Base-by-base conservation (phyloP, 768 basidiomycete species). In the Boletus vermiculosoides region DNA sequence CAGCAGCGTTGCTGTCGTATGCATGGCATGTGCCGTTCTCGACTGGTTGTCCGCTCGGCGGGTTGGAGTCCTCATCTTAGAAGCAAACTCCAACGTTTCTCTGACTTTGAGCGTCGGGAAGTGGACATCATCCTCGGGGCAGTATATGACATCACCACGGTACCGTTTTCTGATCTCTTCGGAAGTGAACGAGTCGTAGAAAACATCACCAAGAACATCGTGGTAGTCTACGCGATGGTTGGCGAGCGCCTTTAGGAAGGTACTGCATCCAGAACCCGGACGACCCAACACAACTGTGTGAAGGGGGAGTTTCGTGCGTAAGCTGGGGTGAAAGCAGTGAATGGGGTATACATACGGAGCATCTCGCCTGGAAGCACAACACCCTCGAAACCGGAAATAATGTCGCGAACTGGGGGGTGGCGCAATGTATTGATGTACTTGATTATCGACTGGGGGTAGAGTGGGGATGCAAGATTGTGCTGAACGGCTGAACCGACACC, bases 231-330 rank as follows among this genome's bases (percentile, higher is more conserved):
- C 66, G 11, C 77, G 74, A 52, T 78, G 72, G 63, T 81, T 81
- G 3, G 81, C 73, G 51, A 83, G 69, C 1, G 77, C 78, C 66
- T 83, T 84, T 48, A 85, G 70, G 55, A 85, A 72, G 0, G 82
- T 77, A 22, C 70, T 73, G 56, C 78, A 80, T 18, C 78, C 78
- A 5, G 90, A 84, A 12, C 88, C 89, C 0, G 92, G 93, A 28
- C 90, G 82, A 22, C 92, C 93, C 36, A 94, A 80, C 13, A 94
- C 92, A 16, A 94, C 88, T 89, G 63, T 8, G 52, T 9, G 10
- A 25, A 37, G 3, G 15, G 20, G 5, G 3, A 16, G 13, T 47
- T 20, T 23, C 5, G 12, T 42, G 15, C 0, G 22, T 42, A 23
- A 56, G 22, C 16, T 5, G 23, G 15, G 18, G 25, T 20, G 50